phyloP scores from a whole-genome alignment of 371 early-diverging fungal genomes.

The Capillidium rhysosporum region DNA sequence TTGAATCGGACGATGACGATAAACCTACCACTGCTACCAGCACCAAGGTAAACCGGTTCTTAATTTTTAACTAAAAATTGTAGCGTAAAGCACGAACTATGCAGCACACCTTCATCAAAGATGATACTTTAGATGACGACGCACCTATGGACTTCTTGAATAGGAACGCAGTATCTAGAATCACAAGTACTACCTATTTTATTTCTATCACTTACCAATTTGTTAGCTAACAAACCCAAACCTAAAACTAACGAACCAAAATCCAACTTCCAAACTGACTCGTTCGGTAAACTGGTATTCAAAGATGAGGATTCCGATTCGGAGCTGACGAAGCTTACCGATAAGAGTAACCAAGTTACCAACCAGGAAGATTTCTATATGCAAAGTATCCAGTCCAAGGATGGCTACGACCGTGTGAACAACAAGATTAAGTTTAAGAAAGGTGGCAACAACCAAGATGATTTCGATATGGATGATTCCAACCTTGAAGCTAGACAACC shows the following conservation, averaged over 20 bases:
- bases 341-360: slow-evolving; percentile 18
- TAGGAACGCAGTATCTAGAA: slow-evolving; percentile 55
- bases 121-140: slow-evolving; percentile 21
- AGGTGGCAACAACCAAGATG: slow-evolving; percentile 22
- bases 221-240: slow-evolving; percentile 5
- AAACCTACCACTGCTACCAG: not conserved
- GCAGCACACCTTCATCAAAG: slow-evolving; percentile 9
- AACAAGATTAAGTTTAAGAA: slow-evolving; percentile 79
- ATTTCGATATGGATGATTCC: slow-evolving; percentile 32
- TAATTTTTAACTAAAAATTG: not conserved
- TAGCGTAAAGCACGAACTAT: not conserved
- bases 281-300: slow-evolving; percentile 64
- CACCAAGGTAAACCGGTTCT: not conserved
- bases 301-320: slow-evolving; percentile 11
- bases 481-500: slow-evolving; percentile 14
- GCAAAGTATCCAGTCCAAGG: slow-evolving; percentile 53
- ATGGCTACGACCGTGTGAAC: slow-evolving; percentile 65
- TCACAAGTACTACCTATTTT: slow-evolving; percentile 19
- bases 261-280: slow-evolving; percentile 33
- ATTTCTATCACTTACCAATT: not conserved
- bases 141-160: slow-evolving; percentile 73
- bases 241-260: slow-evolving; percentile 10
- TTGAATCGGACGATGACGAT: slow-evolving; percentile 45
- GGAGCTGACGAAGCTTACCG: slow-evolving; percentile 11
- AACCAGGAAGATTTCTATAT: slow-evolving; percentile 61